Percentiles rank a stretch among this genome's conserved stretches.
Evolutionary conservation across 164 flowering plant species (phyloP).

Genomic region (Buxus sempervirens): DNA sequence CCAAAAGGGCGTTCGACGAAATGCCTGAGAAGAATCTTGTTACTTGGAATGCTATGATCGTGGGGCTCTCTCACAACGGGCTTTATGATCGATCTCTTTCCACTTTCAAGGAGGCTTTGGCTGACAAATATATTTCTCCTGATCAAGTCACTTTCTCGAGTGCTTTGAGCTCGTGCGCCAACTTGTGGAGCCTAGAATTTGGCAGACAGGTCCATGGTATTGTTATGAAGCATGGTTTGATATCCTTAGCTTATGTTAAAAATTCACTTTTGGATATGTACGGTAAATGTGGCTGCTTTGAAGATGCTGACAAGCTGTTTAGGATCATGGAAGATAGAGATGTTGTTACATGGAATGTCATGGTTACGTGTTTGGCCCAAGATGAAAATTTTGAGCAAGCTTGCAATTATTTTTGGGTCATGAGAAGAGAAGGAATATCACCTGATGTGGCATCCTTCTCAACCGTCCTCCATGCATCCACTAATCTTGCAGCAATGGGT

Average conservation of each 20-base stretch:
- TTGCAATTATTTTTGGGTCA: constrained; percentile 43
- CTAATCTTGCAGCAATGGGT: constrained; percentile 42
- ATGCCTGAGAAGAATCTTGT: constrained; percentile 59
- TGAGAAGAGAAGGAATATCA: constrained; percentile 45
- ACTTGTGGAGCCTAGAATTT: constrained; percentile 23
- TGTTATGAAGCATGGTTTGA: constrained; percentile 36
- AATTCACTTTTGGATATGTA: constrained; percentile 60
- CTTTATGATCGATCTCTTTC: constrained; percentile 30
- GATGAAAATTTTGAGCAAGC: constrained; percentile 46
- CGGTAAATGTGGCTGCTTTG: constrained; percentile 44
- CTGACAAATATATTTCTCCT: constrained; percentile 26
- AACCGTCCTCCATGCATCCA: constrained; percentile 50
- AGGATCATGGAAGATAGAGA: constrained; percentile 29
- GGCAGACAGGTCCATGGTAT: constrained; percentile 56
- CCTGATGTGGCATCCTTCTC: constrained; percentile 52
- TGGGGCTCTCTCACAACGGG: constrained; percentile 40
- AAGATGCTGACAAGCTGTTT: constrained; percentile 40
- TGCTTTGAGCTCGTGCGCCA: constrained; percentile 48
- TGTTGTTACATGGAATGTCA: constrained; percentile 58
- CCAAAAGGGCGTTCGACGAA: constrained; percentile 49
- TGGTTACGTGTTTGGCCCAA: constrained; percentile 49
- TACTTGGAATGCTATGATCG: constrained; percentile 66
- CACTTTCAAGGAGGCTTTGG: constrained; percentile 28
- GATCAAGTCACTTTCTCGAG: constrained; percentile 54
- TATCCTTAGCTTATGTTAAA: constrained; percentile 30